These are phyloP conservation scores for Neoscytalidium dimidiatum DNA, from an alignment of 2,329 filamentous ascomycete species.

Conservation along the genomic window DNA sequence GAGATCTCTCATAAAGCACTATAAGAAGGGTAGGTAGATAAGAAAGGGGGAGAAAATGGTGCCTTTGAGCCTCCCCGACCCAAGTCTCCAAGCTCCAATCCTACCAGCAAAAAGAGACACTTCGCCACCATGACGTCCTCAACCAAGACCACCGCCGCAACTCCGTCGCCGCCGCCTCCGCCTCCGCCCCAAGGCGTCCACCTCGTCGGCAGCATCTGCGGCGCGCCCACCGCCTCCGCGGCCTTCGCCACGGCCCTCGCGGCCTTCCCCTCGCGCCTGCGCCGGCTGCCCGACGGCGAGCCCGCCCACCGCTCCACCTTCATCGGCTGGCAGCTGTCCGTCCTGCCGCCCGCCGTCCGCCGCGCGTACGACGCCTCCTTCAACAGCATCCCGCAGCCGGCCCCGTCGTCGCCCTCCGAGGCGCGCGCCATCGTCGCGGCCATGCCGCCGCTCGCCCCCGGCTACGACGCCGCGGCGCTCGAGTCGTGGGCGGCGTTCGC, in stretches of 20 bases:
- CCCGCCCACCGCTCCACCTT: slow-evolving; percentile 21
- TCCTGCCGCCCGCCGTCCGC: slow-evolving; percentile 6
- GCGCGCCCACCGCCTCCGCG: background rate
- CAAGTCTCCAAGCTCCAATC: no score
- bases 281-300: slow-evolving; percentile 25
- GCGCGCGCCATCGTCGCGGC: slow-evolving; percentile 2
- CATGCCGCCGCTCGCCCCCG: slow-evolving; percentile 25
- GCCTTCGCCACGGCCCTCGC: slow-evolving; percentile 17
- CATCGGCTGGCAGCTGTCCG: slow-evolving; percentile 18
- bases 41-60: no score
- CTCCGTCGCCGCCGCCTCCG: no score
- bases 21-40: no score
- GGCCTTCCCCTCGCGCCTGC: slow-evolving; percentile 20
- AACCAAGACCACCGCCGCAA: background rate
- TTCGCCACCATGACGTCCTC: background rate
- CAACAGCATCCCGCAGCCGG: background rate
- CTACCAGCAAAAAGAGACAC: no score
- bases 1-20: no score
- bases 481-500: slow-evolving; percentile 36
- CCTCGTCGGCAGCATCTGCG: slow-evolving; percentile 21
- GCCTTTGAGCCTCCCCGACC: no score
- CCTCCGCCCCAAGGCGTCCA: slow-evolving; percentile 6
- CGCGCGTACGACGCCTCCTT: background rate
- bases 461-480: slow-evolving; percentile 36
- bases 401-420: background rate